A percentile compares a stretch with the other conserved stretches of the same genome.
Conservation (phyloP, 2,329 filamentous ascomycete species). For the Hirsutella thompsonii region DNA sequence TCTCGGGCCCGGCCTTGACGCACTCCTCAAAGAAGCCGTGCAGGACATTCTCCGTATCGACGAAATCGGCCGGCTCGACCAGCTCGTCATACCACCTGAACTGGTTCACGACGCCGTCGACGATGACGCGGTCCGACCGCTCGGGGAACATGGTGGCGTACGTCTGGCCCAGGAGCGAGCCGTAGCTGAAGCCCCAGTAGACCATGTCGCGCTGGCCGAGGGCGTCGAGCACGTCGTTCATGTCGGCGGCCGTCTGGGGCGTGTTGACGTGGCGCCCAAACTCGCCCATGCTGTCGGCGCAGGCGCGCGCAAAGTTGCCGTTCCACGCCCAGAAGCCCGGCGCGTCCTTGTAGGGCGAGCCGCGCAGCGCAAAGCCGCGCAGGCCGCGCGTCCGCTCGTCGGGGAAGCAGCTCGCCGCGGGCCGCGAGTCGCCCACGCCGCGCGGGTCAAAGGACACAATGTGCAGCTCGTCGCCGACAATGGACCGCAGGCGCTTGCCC, state of each 20-base stretch:
- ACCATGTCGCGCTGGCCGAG: conserved; percentile 17
- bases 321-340: conserved; percentile 26
- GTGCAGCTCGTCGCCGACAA: conserved; percentile 29
- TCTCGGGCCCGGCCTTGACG: conserved; percentile 25
- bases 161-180: conserved; percentile 25
- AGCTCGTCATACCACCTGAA: conserved; percentile 18
- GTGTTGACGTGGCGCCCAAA: conserved; percentile 32
- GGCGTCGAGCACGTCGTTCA: conserved; percentile 34
- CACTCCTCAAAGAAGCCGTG: conserved; percentile 22
- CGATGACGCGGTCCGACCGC: conserved; percentile 18
- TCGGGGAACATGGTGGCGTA: conserved; percentile 25
- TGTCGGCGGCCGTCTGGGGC: conserved; percentile 36
- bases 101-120: conserved; percentile 21
- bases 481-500: conserved; percentile 20
- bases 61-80: conserved; percentile 12
- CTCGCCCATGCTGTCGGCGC: conserved; percentile 29
- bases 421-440: conserved; percentile 21
- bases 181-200: conserved; percentile 31
- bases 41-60: conserved; percentile 16
- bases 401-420: conserved; percentile 25
- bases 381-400: conserved; percentile 15
- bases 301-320: conserved; percentile 25
- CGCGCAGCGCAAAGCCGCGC: conserved; percentile 6
- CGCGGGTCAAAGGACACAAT: conserved; percentile 34
- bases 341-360: conserved; percentile 16